Base-by-base conservation (phyloP, 2,329 filamentous ascomycete species). In the Talaromyces verruculosus region DNA sequence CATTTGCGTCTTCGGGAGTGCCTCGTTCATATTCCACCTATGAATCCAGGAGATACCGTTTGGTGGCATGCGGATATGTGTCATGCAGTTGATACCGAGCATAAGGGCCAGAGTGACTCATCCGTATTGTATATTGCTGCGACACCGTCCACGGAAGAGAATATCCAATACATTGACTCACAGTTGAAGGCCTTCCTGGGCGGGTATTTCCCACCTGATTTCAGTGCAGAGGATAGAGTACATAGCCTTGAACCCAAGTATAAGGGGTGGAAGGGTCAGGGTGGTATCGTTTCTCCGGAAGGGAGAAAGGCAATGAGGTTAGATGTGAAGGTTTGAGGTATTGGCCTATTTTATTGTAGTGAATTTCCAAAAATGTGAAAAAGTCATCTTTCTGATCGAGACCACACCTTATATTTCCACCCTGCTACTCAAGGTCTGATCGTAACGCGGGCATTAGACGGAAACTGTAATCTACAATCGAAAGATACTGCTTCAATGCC, bases 401-500 rank as follows among this genome's bases (percentile, higher is more conserved):
- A 10, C 15, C 35, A 2, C 35, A 37, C 8, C 35, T 37, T 37
- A 10, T 15, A 10, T 15, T 37, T 10, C 35, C 35, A 15, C 35
- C 35, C 8, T 37, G 35, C 35, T 37, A 10, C 35, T 37, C 11
- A 37, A 13, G 35, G 11, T 37, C 35, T 37, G 35, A 37, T 37
- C 13, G 10, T 37, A 10, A 37, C 8, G 8, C 10, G 30, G 1
- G 28, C 49, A 13, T 39, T 33, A 39, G 11, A 3, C 6, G 53
- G n/a, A 57, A 57, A 37, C n/a, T 25, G 53, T 25, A 57, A 22
- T 13, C 17, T 25, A 2, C 33, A 8, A 53, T 65, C 55, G 41
- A 65, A 65, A 28, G 45, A 22, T 43, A 43, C 51, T 10, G 51
- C 19, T 25, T 45, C 43, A 33, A 65, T 65, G 13, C 63, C 63